Evolutionary conservation across 345 rosid genomes (phyloP).

Genomic region (Aquilaria yunnanensis): DNA sequence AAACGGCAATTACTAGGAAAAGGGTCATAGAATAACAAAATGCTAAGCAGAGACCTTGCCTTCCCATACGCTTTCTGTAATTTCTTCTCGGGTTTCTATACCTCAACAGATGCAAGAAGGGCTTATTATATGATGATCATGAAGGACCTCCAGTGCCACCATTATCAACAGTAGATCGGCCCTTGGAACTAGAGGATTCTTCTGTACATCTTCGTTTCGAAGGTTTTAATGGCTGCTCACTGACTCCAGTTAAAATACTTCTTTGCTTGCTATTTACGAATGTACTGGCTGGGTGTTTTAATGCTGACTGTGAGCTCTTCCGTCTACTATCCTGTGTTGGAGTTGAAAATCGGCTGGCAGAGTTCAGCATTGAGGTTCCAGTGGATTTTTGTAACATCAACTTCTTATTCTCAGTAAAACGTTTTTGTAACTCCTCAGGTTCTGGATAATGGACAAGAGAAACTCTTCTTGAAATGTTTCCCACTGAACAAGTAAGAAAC

Average conservation of each 20-base stretch:
- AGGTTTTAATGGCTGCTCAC: conserved; percentile 29
- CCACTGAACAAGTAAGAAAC: conserved; percentile 28
- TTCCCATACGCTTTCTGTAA: too few species aligned
- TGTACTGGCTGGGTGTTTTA: conserved; percentile 27
- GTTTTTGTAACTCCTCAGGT: conserved; percentile 37
- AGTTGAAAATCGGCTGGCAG: conserved; percentile 27
- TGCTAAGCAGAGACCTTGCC: too few species aligned
- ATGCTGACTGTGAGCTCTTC: conserved; percentile 20
- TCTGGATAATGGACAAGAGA: conserved; percentile 60
- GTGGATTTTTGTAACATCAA: conserved; percentile 14
- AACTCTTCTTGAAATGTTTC: conserved; percentile 52
- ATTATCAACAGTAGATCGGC: conserved; percentile 7
- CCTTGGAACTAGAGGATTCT: conserved; percentile 14
- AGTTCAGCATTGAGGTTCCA: conserved; percentile 27
- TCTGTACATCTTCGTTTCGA: conserved; percentile 22
- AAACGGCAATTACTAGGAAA: too few species aligned
- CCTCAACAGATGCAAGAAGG: too few species aligned
- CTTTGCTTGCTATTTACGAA: conserved; percentile 35
- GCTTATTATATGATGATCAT: too few species aligned
- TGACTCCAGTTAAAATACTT: conserved; percentile 23
- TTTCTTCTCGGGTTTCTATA: too few species aligned
- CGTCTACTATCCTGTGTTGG: conserved; percentile 24
- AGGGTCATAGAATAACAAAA: too few species aligned
- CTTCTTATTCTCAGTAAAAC: conserved; percentile 13
- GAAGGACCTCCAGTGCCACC: too few species aligned